Evolutionary conservation across 1,284 basidiomycete species (phyloP).

Genomic region (Sanghuangporus baumii): DNA sequence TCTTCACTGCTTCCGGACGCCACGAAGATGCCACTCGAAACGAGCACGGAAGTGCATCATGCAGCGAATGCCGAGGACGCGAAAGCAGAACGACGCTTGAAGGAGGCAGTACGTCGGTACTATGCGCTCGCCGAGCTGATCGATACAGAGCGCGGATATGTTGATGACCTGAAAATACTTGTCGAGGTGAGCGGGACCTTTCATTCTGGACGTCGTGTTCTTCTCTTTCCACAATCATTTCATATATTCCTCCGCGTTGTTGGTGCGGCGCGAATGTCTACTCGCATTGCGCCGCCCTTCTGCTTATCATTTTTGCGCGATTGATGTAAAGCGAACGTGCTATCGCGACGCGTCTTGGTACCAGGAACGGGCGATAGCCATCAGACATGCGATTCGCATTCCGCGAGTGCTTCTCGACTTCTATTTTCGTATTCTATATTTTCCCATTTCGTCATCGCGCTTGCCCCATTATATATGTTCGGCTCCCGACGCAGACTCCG

Average conservation of each 20-base stretch:
- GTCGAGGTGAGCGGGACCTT: slow-evolving; percentile 11
- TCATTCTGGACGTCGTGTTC: not conserved
- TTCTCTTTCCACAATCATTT: not conserved
- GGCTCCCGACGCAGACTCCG: too few species aligned
- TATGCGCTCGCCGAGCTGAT: slow-evolving; percentile 17
- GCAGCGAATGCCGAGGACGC: not conserved
- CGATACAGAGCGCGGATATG: slow-evolving; percentile 15
- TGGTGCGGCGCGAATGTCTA: not conserved
- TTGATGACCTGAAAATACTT: slow-evolving; percentile 13
- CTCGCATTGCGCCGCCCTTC: not conserved
- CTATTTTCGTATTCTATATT: not conserved
- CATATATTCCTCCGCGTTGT: not conserved
- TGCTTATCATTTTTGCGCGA: not conserved
- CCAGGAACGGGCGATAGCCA: not conserved
- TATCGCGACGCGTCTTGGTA: not conserved
- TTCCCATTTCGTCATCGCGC: slow-evolving; percentile 1
- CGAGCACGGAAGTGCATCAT: not conserved
- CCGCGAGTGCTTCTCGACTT: not conserved
- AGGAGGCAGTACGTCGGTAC: slow-evolving; percentile 14
- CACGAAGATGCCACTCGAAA: not conserved
- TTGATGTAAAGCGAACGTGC: not conserved
- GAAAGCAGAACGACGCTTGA: slow-evolving; percentile 10
- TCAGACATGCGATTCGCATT: not conserved
- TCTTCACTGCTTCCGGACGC: not conserved
- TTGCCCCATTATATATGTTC: too few species aligned